A percentile compares a stretch with the other conserved stretches of the same genome.
Evolutionary conservation across 169 alveolate genomes (phyloP).

Genomic region (Plasmodium ovale): DNA sequence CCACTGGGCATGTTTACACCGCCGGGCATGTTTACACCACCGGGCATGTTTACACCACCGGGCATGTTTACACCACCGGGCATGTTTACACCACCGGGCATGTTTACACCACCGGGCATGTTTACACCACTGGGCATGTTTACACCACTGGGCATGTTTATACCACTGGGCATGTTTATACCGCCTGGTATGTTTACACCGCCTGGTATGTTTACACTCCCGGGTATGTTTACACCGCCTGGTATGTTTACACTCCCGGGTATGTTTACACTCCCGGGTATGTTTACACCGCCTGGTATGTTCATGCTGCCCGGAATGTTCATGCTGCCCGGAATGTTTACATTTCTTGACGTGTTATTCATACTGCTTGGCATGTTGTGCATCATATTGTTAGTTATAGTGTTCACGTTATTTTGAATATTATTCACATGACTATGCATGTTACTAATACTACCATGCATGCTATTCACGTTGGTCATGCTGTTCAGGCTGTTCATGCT

Average conservation of each 20-base stretch:
- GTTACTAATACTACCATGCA: constrained; percentile 17
- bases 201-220: not conserved
- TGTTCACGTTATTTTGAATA: constrained; percentile 1
- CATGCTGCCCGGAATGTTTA: constrained; percentile 2
- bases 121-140: not conserved
- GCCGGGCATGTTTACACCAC: not conserved
- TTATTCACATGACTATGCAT: constrained; percentile 32
- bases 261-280: constrained; percentile 20
- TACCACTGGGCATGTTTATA: constrained; percentile 1
- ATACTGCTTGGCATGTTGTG: constrained; percentile 23
- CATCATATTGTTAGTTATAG: constrained; percentile 4
- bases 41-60: constrained; percentile 11
- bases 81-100: constrained; percentile 2
- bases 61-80: constrained; percentile 10
- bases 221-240: not conserved
- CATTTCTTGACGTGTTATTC: not conserved
- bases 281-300: not conserved
- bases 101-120: constrained; percentile 10
- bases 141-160: constrained; percentile 1
- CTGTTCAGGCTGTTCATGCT: not conserved
- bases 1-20: constrained; percentile 1
- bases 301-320: constrained; percentile 11
- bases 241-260: constrained; percentile 10
- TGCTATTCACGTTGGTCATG: constrained; percentile 9
- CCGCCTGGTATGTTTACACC: not conserved